Percentiles rank a stretch among this genome's conserved stretches.
phyloP scores from a whole-genome alignment of 2,329 filamentous ascomycete genomes.

The Talaromyces sp. region DNA sequence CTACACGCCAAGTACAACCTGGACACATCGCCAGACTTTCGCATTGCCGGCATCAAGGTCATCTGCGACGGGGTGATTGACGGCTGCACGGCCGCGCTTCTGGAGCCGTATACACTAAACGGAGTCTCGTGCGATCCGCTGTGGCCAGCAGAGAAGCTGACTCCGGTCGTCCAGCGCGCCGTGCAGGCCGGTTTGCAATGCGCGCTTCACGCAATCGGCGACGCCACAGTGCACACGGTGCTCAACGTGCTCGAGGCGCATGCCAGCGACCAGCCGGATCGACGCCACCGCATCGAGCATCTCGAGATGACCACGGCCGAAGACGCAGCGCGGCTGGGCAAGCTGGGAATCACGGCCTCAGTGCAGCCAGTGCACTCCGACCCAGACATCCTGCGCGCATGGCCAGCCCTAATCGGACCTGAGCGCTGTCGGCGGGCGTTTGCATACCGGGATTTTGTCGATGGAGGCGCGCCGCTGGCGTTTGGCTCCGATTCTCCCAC shows the following conservation, averaged over 20 bases:
- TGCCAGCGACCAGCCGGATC: constrained; percentile 17
- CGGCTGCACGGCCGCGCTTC: constrained; percentile 46
- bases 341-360: constrained; percentile 42
- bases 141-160: constrained; percentile 41
- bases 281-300: constrained; percentile 48
- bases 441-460: constrained; percentile 46
- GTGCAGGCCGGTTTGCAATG: constrained; percentile 42
- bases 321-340: constrained; percentile 43
- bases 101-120: constrained; percentile 42
- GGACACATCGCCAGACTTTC: constrained; percentile 36
- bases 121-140: constrained; percentile 40
- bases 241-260: constrained; percentile 42
- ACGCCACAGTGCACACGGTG: constrained; percentile 41
- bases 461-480: constrained; percentile 42
- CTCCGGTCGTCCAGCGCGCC: constrained; percentile 40
- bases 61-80: constrained; percentile 49
- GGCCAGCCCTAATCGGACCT: constrained; percentile 42
- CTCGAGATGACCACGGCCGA: constrained; percentile 45
- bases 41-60: constrained; percentile 45
- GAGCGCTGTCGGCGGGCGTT: constrained; percentile 45
- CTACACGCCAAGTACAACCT: constrained; percentile 36
- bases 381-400: constrained; percentile 44
- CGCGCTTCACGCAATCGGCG: constrained; percentile 50
- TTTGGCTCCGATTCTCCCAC: constrained; percentile 48
- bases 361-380: constrained; percentile 37